Evolutionary conservation across 768 basidiomycete genomes (phyloP), one percentile per base, ranked within the genome.

Genomic region (Mycena maculata): DNA sequence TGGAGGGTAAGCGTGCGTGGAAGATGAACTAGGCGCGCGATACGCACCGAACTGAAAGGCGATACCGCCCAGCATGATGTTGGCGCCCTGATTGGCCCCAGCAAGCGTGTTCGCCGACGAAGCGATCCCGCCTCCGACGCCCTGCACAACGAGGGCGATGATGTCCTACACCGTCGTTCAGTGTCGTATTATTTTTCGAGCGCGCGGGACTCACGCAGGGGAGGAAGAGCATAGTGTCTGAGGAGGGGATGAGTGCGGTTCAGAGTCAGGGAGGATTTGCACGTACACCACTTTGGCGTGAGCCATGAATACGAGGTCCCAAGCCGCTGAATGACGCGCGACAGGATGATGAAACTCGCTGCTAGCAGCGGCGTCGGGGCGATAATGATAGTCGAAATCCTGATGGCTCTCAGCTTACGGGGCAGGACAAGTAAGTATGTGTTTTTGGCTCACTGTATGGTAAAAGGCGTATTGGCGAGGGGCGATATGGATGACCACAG

Each of bases 361-460:
- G 88, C 89, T 6, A 89, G 74, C 11, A 89, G 77, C 1, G 87
- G 87, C 0, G 87, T 89, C 1, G 89, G 88, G 1, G 82, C 86
- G 12, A 88, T 65, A 47, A 88, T 85, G 0, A 84, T 86, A 1
- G 78, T 73, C 2, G 78, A 75, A 6, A 82, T 82, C 61, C 84
- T 84, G 30, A 25, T 18, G 12, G 25, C 9, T 13, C n/a, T 33
- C 28, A 5, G 31, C 39, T n/a, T n/a, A n/a, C n/a, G n/a, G n/a
- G n/a, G n/a, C n/a, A n/a, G n/a, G 60, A 20, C 27, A 11, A 25
- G 13, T 23, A 50, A 20, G 45, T 30, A 61, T 3, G 30, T 36
- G n/a, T 20, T 25, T 8, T 15, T 23, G 23, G 76, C 82, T 55
- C 52, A 86, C 84, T 85, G 82, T 22, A 85, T 82, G 48, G 78